Percentiles rank a stretch among this genome's conserved stretches.
phyloP scores from a whole-genome alignment of 208 protist genomes.

The Porcisia hertigi region DNA sequence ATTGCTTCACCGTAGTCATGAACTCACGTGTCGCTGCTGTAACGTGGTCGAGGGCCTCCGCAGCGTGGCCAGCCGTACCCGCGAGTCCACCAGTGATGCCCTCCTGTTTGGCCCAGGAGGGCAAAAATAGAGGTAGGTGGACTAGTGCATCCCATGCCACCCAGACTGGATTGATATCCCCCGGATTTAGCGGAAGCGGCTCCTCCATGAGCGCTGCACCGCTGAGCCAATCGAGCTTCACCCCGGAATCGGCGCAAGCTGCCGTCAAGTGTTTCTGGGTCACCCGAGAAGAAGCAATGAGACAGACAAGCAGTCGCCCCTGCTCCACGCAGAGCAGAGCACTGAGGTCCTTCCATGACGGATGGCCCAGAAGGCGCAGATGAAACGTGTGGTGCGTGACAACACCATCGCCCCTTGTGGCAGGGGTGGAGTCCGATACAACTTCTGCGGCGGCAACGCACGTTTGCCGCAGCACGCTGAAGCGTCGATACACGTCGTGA shows the following conservation, averaged over 20 bases:
- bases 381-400: constrained; percentile 45
- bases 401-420: not conserved
- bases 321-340: constrained; percentile 61
- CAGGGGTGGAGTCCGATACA: not conserved
- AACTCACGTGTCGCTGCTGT: constrained; percentile 8
- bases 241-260: constrained; percentile 18
- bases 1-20: not conserved
- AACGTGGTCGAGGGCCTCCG: not conserved
- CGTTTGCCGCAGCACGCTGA: constrained; percentile 17
- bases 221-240: constrained; percentile 56
- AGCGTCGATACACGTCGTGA: constrained; percentile 21
- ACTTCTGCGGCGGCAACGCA: not conserved
- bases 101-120: not conserved
- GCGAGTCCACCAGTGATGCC: not conserved
- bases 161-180: constrained; percentile 54
- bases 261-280: constrained; percentile 58
- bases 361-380: constrained; percentile 47
- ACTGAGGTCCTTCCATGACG: constrained; percentile 51
- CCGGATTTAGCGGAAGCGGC: constrained; percentile 22
- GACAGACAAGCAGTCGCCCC: constrained; percentile 53
- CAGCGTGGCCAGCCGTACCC: not conserved
- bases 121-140: constrained; percentile 40
- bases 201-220: constrained; percentile 56
- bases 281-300: constrained; percentile 56
- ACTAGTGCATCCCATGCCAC: constrained; percentile 56